Conservation (phyloP, 1,284 basidiomycete species). For the Chiua sp. region DNA sequence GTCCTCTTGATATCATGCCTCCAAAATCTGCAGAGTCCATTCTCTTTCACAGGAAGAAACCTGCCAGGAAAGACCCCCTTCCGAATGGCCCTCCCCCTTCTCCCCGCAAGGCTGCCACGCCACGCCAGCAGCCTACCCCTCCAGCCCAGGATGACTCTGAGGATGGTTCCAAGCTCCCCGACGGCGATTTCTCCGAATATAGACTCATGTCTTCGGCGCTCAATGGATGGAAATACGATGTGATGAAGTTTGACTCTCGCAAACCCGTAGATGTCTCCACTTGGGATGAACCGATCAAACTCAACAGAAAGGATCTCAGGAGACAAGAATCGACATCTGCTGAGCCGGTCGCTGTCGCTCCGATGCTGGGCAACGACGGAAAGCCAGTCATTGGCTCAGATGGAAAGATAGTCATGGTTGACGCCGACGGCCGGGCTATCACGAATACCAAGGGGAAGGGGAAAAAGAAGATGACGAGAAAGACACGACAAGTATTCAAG, state of each 20-base stretch:
- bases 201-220: slow-evolving; percentile 75
- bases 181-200: slow-evolving; percentile 71
- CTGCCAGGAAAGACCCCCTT: slow-evolving; percentile 25
- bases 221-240: slow-evolving; percentile 86
- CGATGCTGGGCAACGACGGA: slow-evolving; percentile 78
- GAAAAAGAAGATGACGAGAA: slow-evolving; percentile 84
- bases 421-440: slow-evolving; percentile 75
- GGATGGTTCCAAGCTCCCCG: slow-evolving; percentile 57
- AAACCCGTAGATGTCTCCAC: slow-evolving; percentile 66
- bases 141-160: slow-evolving; percentile 47
- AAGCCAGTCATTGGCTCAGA: slow-evolving; percentile 79
- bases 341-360: slow-evolving; percentile 58
- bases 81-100: slow-evolving; percentile 20
- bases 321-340: slow-evolving; percentile 49
- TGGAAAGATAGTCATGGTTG: slow-evolving; percentile 80
- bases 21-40: slow-evolving; percentile 37
- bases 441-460: slow-evolving; percentile 55
- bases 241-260: slow-evolving; percentile 82
- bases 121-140: slow-evolving; percentile 36
- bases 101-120: slow-evolving; percentile 35
- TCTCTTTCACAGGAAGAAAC: slow-evolving; percentile 41
- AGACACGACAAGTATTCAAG: slow-evolving; percentile 83
- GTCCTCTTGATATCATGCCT: slow-evolving; percentile 22
- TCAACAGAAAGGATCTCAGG: slow-evolving; percentile 83
- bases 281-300: slow-evolving; percentile 77